phyloP scores from a whole-genome alignment of 352 stramenopile species.

The Saprolegnia diclina region DNA sequence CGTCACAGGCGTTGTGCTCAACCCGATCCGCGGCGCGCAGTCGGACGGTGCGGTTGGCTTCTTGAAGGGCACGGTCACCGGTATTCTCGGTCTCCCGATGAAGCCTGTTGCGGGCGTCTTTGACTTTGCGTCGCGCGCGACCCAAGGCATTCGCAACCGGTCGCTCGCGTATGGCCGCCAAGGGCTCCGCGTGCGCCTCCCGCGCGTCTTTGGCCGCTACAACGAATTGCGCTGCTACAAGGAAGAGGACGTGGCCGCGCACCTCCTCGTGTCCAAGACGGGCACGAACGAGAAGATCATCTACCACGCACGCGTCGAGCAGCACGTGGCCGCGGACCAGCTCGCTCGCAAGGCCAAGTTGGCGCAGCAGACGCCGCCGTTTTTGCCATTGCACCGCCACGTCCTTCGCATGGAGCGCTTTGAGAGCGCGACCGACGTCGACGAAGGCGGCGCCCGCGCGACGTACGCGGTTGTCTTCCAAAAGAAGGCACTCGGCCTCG shows the following conservation, averaged over 20 bases:
- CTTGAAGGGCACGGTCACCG: constrained; percentile 78
- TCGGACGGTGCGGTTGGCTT: constrained; percentile 77
- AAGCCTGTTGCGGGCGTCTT: constrained; percentile 86
- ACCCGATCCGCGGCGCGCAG: constrained; percentile 74
- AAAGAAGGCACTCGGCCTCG: constrained; percentile 75
- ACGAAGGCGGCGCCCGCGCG: constrained; percentile 44
- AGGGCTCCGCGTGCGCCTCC: constrained; percentile 68
- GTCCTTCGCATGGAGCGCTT: constrained; percentile 19
- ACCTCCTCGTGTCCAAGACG: constrained; percentile 74
- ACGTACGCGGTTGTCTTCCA: constrained; percentile 78
- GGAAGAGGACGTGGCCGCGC: constrained; percentile 80
- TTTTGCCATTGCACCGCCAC: constrained; percentile 11
- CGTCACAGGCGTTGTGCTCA: constrained; percentile 71
- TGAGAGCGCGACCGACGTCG: constrained; percentile 50
- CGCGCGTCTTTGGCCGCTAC: constrained; percentile 83
- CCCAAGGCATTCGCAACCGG: constrained; percentile 77
- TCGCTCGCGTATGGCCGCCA: constrained; percentile 73
- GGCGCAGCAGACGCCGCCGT: constrained; percentile 28
- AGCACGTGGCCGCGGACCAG: constrained; percentile 64
- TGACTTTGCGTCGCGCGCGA: constrained; percentile 84
- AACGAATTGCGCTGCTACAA: constrained; percentile 88
- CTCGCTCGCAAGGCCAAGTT: constrained; percentile 46
- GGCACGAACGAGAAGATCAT: constrained; percentile 80
- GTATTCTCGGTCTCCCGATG: constrained; percentile 79
- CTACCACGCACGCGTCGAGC: constrained; percentile 83